These are phyloP conservation scores for Daedalea quercina DNA, from an alignment of 768 basidiomycete genomes.

Conservation along the genomic window DNA sequence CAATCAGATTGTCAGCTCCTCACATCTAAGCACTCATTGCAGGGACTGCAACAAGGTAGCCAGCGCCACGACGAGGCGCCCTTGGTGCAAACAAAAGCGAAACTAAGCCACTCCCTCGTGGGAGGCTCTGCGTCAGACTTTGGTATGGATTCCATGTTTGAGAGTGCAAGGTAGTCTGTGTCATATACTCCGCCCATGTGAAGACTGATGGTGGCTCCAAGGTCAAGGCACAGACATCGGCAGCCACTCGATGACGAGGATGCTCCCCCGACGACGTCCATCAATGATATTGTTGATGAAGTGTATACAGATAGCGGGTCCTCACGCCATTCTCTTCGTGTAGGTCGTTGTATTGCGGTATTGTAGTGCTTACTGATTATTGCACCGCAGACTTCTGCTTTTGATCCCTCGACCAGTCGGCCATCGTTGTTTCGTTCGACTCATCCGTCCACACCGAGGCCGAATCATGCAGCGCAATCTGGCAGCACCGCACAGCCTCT, in stretches of 20 bases:
- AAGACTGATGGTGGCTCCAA: neutral
- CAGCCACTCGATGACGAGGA: constrained; percentile 69
- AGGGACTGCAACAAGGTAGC: constrained; percentile 41
- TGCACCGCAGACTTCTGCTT: constrained; percentile 29
- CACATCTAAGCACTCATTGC: neutral
- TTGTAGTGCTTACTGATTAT: constrained; percentile 4
- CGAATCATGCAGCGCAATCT: constrained; percentile 16
- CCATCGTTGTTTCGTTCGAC: constrained; percentile 19
- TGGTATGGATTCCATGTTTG: constrained; percentile 83
- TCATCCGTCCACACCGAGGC: constrained; percentile 15
- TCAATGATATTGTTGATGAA: constrained; percentile 69
- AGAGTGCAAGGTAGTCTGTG: constrained; percentile 49
- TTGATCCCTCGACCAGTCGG: constrained; percentile 34
- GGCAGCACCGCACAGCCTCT: constrained; percentile 32
- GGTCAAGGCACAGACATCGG: constrained; percentile 38
- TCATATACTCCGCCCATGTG: neutral
- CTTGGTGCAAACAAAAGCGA: constrained; percentile 73
- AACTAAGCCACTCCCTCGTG: constrained; percentile 64
- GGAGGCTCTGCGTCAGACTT: constrained; percentile 64
- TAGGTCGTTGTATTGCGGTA: constrained; percentile 21
- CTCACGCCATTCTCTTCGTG: constrained; percentile 39
- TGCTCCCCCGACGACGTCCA: constrained; percentile 70
- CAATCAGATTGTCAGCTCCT: too few species aligned
- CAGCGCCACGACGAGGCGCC: constrained; percentile 70
- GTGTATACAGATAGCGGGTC: constrained; percentile 35